Evolutionary conservation across 768 basidiomycete species (phyloP).

Genomic region (Suillus fuscotomentosus): DNA sequence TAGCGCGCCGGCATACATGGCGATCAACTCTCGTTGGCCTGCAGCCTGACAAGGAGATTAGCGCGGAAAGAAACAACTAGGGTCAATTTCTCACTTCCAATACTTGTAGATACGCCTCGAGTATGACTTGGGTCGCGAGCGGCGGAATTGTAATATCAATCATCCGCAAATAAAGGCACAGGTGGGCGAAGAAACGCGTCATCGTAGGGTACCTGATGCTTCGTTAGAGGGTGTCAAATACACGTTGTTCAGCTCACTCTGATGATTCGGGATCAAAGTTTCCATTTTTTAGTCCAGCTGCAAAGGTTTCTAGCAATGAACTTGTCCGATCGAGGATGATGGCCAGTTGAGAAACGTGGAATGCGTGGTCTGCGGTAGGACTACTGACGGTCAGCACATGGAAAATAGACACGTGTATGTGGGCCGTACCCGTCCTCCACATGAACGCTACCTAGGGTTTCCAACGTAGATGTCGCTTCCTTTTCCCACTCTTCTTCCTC

Average conservation of each 20-base stretch:
- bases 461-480: conserved; percentile 58
- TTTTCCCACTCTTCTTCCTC: conserved; percentile 63
- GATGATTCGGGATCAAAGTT: conserved; percentile 45
- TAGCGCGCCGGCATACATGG: conserved; percentile 89
- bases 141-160: conserved; percentile 76
- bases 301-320: conserved; percentile 66
- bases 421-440: conserved; percentile 62
- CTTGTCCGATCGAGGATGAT: conserved; percentile 74
- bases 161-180: conserved; percentile 57
- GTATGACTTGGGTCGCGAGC: conserved; percentile 71
- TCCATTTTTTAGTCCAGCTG: conserved; percentile 52
- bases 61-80: background rate
- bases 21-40: conserved; percentile 82
- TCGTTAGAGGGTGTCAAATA: conserved; percentile 9
- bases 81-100: conserved; percentile 59
- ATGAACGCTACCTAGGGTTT: conserved; percentile 53
- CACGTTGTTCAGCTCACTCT: conserved; percentile 46
- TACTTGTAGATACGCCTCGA: conserved; percentile 86
- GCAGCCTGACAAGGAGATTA: conserved; percentile 45
- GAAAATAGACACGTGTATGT: conserved; percentile 1
- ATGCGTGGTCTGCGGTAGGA: conserved; percentile 66
- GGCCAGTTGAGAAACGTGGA: conserved; percentile 78
- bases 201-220: conserved; percentile 59
- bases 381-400: conserved; percentile 30
- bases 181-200: conserved; percentile 90